These are phyloP conservation scores for Fagus crenata DNA, from an alignment of 306 rosid species.

Conservation along the genomic window DNA sequence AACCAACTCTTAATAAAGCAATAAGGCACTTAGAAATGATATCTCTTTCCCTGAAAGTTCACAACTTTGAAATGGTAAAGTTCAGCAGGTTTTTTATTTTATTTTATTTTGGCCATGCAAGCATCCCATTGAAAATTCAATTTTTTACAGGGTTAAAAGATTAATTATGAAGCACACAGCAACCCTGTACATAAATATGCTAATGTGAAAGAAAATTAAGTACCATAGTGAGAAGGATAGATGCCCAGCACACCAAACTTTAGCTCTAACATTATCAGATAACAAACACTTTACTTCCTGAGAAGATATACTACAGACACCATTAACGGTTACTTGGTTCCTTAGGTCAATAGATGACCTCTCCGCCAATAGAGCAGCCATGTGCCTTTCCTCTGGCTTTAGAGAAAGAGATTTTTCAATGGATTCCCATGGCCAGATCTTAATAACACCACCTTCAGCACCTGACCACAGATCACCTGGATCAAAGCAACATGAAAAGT, in stretches of 20 bases:
- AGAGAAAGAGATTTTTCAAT: constrained; percentile 85
- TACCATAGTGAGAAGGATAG: constrained; percentile 88
- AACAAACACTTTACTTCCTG: constrained; percentile 84
- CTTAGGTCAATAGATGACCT: constrained; percentile 81
- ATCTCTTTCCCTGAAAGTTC: not conserved
- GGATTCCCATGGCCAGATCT: constrained; percentile 97
- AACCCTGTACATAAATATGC: not conserved
- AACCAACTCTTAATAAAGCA: constrained; percentile 20
- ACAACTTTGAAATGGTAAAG: not conserved
- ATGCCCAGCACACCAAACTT: constrained; percentile 81
- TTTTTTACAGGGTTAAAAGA: not conserved
- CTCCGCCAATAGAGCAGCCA: constrained; percentile 97
- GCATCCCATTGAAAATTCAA: not conserved
- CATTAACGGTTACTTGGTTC: constrained; percentile 84
- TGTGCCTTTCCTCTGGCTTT: constrained; percentile 84
- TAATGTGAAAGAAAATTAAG: constrained; percentile 14
- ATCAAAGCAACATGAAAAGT: constrained; percentile 23
- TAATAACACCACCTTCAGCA: constrained; percentile 82
- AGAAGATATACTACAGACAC: constrained; percentile 87
- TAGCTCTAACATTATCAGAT: constrained; percentile 66
- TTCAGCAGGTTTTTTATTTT: not conserved
- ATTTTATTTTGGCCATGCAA: not conserved
- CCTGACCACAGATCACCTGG: constrained; percentile 97
- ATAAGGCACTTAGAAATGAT: constrained; percentile 8
- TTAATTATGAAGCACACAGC: not conserved